phyloP scores from a whole-genome alignment of 768 basidiomycete genomes.

The Piloderma croceum region DNA sequence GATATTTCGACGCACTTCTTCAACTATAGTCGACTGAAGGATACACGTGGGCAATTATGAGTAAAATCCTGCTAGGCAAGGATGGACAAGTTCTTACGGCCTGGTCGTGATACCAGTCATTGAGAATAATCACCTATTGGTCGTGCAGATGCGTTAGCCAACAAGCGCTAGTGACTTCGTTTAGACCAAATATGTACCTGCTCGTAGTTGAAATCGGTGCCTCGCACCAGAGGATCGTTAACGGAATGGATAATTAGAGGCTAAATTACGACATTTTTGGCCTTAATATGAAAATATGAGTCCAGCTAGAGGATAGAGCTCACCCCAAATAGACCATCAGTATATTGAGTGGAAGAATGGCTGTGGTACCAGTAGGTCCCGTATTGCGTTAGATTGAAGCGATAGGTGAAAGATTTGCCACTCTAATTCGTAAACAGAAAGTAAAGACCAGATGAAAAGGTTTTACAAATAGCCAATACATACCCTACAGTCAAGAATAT shows the following conservation, averaged over 20 bases:
- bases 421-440: not conserved
- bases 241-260: constrained; percentile 1
- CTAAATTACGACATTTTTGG: not conserved
- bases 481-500: no score
- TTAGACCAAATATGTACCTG: no score
- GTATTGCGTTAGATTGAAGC: not conserved
- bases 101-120: constrained; percentile 2
- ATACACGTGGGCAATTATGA: no score
- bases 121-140: not conserved
- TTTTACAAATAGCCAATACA: no score
- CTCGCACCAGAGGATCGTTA: not conserved
- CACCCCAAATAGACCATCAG: constrained; percentile 10
- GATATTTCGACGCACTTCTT: not conserved
- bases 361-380: constrained; percentile 16
- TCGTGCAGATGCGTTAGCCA: no score
- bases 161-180: no score
- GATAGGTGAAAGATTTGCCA: constrained; percentile 4
- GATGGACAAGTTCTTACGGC: no score
- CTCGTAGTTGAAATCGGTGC: not conserved
- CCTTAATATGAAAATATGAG: no score
- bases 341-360: constrained; percentile 12
- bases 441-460: no score
- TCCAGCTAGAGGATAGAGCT: not conserved
- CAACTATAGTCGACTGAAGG: no score
- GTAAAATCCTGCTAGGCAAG: no score